Evolutionary conservation across 495 filamentous ascomycete species (phyloP), one percentile per base, ranked within the genome.

Genomic region (Copromyces sp.): DNA sequence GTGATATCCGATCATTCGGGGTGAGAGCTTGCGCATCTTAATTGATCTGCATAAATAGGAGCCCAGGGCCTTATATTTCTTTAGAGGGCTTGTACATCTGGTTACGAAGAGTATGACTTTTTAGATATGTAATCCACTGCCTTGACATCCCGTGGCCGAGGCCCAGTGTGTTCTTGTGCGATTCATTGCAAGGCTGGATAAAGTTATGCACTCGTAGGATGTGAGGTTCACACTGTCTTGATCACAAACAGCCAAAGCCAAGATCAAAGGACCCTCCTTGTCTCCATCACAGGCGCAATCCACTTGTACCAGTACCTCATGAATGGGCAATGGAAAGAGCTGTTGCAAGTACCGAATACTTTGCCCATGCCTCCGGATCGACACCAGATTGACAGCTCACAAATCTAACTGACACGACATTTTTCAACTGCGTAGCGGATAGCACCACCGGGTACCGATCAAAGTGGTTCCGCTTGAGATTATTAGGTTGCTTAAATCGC

Each of bases 1-100:
- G 1, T 80, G 79, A 65, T 73, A 71, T 42, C 29, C 53, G 45
- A 2, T 6, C 24, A 11, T 0, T 32, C 29, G 29, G 53, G 12
- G 4, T 61, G 24, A 16, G 24, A 61, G 53, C 53, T 61, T 61
- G 29, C 14, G 53, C 29, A 24, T 53, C 20, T 24, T 61, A 14
- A 61, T 12, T 32, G 32, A 32, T 35, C 0, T 32, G 53, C 12
- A 61, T 17, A 35, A 35, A 8, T 61, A 20, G 53, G 24, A 16
- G 24, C 53, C 24, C 16, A 12, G 12, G 12, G 29, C 24, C 53
- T 61, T 7, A 61, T 61, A 12, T 3, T 35, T 35, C 5, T 35
- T 16, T 61, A 61, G 29, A 35, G 29, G 29, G 24, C 24, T 61
- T 61, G 47, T 14, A 32, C 11, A 59, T 61, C 32, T 24, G 6